A percentile compares a stretch with the other conserved stretches of the same genome.
Evolutionary conservation across 2,329 filamentous ascomycete genomes (phyloP).

Genomic region (Ilyonectria mors-panacis): DNA sequence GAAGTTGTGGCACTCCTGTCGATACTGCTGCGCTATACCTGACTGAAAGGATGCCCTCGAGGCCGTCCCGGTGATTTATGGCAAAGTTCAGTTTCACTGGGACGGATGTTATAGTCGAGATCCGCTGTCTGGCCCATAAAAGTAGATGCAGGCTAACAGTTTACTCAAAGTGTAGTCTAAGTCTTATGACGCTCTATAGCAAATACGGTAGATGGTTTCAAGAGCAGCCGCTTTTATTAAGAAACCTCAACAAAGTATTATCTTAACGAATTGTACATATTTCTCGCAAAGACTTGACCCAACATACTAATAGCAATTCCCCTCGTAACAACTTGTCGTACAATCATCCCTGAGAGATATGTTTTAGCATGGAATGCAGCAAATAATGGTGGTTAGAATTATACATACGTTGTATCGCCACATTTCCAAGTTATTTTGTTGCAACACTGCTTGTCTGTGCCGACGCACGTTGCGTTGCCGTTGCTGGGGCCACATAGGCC

Average conservation of each 20-base stretch:
- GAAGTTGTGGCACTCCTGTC: not conserved
- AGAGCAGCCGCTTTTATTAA: too few relatives aligned
- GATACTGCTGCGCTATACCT: not conserved
- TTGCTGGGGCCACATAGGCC: not conserved
- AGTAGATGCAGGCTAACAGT: too few relatives aligned
- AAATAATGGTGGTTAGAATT: not conserved
- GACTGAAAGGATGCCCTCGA: not conserved
- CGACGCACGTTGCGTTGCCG: not conserved
- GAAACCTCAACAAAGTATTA: too few relatives aligned
- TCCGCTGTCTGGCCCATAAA: too few relatives aligned
- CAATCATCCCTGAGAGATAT: not conserved
- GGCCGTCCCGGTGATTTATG: not conserved
- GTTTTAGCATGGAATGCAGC: not conserved
- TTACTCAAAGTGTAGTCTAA: too few relatives aligned
- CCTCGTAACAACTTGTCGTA: not conserved
- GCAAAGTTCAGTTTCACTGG: not conserved
- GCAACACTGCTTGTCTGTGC: not conserved
- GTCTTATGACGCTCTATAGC: too few relatives aligned
- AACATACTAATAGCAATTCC: not conserved
- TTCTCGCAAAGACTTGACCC: too few relatives aligned
- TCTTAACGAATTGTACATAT: too few relatives aligned
- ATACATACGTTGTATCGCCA: not conserved
- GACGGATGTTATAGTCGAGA: not conserved
- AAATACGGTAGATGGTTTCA: too few relatives aligned
- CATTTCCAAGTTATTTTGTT: not conserved